These are phyloP conservation scores for Trichoderma guizhouense DNA, from an alignment of 2,329 filamentous ascomycete genomes.

Conservation along the genomic window DNA sequence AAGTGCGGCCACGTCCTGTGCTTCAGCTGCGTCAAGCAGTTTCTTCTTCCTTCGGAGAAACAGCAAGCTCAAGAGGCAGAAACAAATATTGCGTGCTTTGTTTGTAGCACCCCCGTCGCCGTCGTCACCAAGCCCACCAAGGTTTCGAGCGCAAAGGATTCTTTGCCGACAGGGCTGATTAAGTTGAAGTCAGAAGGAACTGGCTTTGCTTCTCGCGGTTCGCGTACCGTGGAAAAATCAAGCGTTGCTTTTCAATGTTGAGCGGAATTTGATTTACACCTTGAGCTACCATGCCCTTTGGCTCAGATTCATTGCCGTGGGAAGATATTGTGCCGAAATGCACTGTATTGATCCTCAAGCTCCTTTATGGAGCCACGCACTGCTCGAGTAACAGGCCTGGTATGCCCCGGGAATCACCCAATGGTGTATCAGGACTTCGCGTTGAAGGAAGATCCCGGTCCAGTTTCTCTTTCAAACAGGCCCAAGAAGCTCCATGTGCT, in stretches of 20 bases:
- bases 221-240: conserved; percentile 73
- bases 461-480: not conserved
- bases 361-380: not conserved
- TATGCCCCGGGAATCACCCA: not conserved
- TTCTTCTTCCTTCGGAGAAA: conserved; percentile 61
- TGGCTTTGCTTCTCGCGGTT: conserved; percentile 85
- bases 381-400: not conserved
- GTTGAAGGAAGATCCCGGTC: not conserved
- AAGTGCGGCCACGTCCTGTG: conserved; percentile 92
- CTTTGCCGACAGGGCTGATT: conserved; percentile 68
- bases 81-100: conserved; percentile 62
- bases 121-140: conserved; percentile 53
- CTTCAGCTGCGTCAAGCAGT: conserved; percentile 77
- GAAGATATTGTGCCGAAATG: not conserved
- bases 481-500: not conserved
- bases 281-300: not conserved
- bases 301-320: not conserved
- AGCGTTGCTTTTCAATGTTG: conserved; percentile 82
- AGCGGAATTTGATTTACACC: not conserved
- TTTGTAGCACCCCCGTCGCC: conserved; percentile 77
- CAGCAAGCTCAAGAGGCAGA: conserved; percentile 43
- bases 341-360: not conserved
- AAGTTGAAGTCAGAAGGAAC: conserved; percentile 83
- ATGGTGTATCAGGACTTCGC: no score
- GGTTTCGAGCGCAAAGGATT: conserved; percentile 47